Evolutionary conservation across 495 filamentous ascomycete genomes (phyloP), one percentile per base, ranked within the genome.

Genomic region (Talaromyces ruber): DNA sequence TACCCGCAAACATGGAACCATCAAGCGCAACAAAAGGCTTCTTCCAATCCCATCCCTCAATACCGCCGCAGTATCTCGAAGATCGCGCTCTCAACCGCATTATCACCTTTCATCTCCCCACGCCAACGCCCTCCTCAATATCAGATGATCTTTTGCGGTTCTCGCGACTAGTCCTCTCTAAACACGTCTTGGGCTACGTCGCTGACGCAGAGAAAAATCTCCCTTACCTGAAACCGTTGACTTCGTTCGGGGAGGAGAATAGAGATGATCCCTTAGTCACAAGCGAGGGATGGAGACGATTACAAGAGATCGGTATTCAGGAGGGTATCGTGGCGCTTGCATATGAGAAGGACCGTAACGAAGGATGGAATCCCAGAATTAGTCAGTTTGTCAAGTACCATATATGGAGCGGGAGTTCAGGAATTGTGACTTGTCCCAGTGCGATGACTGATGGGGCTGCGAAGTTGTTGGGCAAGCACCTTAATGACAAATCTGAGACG

Each of bases 401-500:
- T 64, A 70, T 91, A 9, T 89, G 86, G 75, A 76, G 82, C 16
- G 82, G 77, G 5, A 87, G 85, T 14, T 84, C 79, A 18, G 85
- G 81, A 0, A 78, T 82, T 50, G 84, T 84, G 4, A 82, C 82
- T 16, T 91, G 88, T 67, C 88, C 88, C 0, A 82, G 81, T 45
- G 83, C 82, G 24, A 91, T 90, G 88, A 82, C 81, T 11, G 88
- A 91, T 64, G 88, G 88, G 11, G 88, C 87, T 7, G 84, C 86
- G 6, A 78, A 81, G 12, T 75, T 91, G 7, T 76, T 91, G 1
- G 71, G 76, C 11, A 72, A 72, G 6, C 83, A 86, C 60, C 70
- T 88, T 57, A 67, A 59, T 4, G 56, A 51, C 2, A 8, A 67
- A 8, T 16, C 58, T 70, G 12, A 68, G 63, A 22, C 66, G 56